Evolutionary conservation across 176 grass and related monocot genomes (phyloP).

Genomic region (Musa schizocarpa): DNA sequence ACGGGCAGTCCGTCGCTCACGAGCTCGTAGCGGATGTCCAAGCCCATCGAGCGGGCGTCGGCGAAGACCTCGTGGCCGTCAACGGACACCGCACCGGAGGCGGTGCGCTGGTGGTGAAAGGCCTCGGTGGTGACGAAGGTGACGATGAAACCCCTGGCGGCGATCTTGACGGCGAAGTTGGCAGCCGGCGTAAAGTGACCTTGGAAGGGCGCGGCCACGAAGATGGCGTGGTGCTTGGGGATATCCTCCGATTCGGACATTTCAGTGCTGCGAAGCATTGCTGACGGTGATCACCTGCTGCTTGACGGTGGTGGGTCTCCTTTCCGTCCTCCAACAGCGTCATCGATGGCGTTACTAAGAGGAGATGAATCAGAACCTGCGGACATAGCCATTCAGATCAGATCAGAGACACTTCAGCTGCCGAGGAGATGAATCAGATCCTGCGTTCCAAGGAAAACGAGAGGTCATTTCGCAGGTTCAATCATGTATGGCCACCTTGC

Average conservation of each 20-base stretch:
- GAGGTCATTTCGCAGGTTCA: too few species aligned
- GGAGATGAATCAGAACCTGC: too few species aligned
- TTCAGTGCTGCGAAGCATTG: too few species aligned
- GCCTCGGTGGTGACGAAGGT: constrained; percentile 66
- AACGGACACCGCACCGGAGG: not conserved
- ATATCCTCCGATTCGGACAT: not conserved
- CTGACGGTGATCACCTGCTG: too few species aligned
- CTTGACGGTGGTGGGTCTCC: too few species aligned
- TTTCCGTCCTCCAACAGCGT: too few species aligned
- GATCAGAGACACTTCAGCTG: too few species aligned
- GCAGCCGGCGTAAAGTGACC: constrained; percentile 64
- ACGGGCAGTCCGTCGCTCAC: constrained; percentile 51
- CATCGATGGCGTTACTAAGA: too few species aligned
- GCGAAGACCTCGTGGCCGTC: constrained; percentile 21
- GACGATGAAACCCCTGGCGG: constrained; percentile 32
- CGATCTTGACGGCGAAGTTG: constrained; percentile 41
- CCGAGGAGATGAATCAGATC: too few species aligned
- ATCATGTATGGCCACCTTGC: too few species aligned
- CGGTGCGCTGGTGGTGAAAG: constrained; percentile 38
- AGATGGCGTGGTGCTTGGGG: constrained; percentile 39
- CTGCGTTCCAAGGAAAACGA: too few species aligned
- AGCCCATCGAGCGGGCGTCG: constrained; percentile 6
- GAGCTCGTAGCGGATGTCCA: constrained; percentile 51
- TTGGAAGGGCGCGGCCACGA: constrained; percentile 48
- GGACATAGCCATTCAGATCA: too few species aligned